Evolutionary conservation across 345 rosid species (phyloP), one percentile per base, ranked within the genome.

Genomic region (Hibiscus tridactylites): DNA sequence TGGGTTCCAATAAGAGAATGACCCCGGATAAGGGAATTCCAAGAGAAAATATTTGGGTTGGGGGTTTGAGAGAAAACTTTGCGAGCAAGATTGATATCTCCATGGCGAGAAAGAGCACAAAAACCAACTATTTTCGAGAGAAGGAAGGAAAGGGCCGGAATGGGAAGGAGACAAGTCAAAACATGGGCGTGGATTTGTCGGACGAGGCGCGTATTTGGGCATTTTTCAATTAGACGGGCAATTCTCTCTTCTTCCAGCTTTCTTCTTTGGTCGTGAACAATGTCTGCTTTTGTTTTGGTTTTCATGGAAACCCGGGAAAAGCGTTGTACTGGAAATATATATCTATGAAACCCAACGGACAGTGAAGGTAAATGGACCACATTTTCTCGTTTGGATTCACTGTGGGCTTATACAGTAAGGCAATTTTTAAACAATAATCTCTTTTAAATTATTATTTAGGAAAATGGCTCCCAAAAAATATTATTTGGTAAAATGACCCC

Each of bases 51-150:
- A 13, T 66, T 66, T 15, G 70, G 70, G 37, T 66, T 15, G 0
- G 70, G 70, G 3, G 8, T 66, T 66, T 26, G 70, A 66, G 6
- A 3, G 70, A 66, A 47, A 26, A 66, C 39, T 13, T 47, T 47
- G 70, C 42, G 21, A 66, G 42, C 70, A 66, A 47, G 70, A 46
- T 66, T 66, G 58, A 47, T 47, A 66, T 66, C 39, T 26, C 70
- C 57, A 66, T 26, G 70, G 57, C 70, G 70, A 66, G 70, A 66
- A 66, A 66, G 57, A 66, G 70, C 58, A 15, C 21, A 26, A 47
- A 66, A 66, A 28, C 57, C 57, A 66, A 66, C 70, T 26, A 66
- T 66, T 66, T 66, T 66, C 24, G 57, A 47, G 13, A 66, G 39
- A 10, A 66, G 69, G 69, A 65, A 64, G 56, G 70, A 66, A 8